Conservation (phyloP, 768 basidiomycete genomes). For the Amanita phalloides region DNA sequence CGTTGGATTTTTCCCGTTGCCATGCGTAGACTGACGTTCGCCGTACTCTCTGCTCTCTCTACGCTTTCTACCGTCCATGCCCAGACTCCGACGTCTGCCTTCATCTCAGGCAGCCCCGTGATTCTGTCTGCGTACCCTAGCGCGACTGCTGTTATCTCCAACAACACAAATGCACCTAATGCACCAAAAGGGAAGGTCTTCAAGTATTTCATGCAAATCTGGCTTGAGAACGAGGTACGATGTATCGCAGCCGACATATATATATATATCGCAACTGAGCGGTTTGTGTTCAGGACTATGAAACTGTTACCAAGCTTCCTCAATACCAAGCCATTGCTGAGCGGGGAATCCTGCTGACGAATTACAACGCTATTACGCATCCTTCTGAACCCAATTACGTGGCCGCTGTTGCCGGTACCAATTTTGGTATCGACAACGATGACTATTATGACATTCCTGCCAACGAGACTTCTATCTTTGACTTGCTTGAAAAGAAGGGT, state of each 20-base stretch:
- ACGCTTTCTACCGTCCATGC: not conserved
- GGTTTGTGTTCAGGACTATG: not conserved
- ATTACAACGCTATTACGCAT: slow-evolving; percentile 41
- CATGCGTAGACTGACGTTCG: not conserved
- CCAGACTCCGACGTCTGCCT: not conserved
- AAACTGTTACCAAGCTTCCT: not conserved
- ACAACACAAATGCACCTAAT: slow-evolving; percentile 14
- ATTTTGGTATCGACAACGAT: slow-evolving; percentile 36
- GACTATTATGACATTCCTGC: slow-evolving; percentile 23
- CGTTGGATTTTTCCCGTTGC: slow-evolving; percentile 13
- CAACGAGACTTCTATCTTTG: slow-evolving; percentile 48
- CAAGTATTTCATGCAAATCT: slow-evolving; percentile 29
- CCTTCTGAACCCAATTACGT: slow-evolving; percentile 56
- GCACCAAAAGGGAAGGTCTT: slow-evolving; percentile 15
- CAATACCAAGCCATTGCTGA: slow-evolving; percentile 24
- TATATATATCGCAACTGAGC: slow-evolving; percentile 1
- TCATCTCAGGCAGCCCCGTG: not conserved
- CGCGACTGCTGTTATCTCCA: not conserved
- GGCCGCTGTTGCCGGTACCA: slow-evolving; percentile 31
- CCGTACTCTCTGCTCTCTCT: not conserved
- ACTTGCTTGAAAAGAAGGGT: slow-evolving; percentile 44
- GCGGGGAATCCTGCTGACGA: slow-evolving; percentile 38
- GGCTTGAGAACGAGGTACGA: slow-evolving; percentile 42
- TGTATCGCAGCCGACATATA: slow-evolving; percentile 13
- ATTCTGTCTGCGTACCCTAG: not conserved